Conservation (phyloP, 139 green algal species). For the Gonium pectorale region DNA sequence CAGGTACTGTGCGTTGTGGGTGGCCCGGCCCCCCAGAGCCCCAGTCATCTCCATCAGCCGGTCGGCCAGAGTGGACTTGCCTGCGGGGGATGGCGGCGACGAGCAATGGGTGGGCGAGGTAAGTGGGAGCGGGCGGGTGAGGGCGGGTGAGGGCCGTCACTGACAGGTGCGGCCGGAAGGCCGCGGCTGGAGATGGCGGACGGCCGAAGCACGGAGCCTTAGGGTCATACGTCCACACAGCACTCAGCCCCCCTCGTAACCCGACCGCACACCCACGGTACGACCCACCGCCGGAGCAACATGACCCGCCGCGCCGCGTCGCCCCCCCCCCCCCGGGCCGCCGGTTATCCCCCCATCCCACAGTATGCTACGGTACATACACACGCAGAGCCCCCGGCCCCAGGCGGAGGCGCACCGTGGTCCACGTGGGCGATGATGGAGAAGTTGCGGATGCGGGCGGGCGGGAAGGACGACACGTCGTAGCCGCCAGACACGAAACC, state of each 20-base stretch:
- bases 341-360: background rate
- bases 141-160: background rate
- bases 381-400: no score
- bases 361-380: no score
- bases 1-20: constrained; percentile 72
- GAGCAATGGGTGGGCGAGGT: background rate
- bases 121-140: background rate
- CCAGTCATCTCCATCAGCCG: constrained; percentile 82
- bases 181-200: background rate
- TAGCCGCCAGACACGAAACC: constrained; percentile 49
- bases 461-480: constrained; percentile 52
- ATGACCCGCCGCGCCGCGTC: no score
- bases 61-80: constrained; percentile 88
- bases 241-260: background rate
- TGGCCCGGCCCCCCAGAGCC: constrained; percentile 59
- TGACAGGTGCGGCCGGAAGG: background rate
- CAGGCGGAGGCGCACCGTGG: constrained; percentile 41
- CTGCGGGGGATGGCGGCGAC: constrained; percentile 79
- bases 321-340: background rate
- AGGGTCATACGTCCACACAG: background rate
- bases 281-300: background rate
- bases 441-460: constrained; percentile 83
- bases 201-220: background rate
- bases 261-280: background rate
- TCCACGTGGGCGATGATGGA: constrained; percentile 77